Conservation (phyloP, 2,329 filamentous ascomycete genomes). For the Alternaria rosae region DNA sequence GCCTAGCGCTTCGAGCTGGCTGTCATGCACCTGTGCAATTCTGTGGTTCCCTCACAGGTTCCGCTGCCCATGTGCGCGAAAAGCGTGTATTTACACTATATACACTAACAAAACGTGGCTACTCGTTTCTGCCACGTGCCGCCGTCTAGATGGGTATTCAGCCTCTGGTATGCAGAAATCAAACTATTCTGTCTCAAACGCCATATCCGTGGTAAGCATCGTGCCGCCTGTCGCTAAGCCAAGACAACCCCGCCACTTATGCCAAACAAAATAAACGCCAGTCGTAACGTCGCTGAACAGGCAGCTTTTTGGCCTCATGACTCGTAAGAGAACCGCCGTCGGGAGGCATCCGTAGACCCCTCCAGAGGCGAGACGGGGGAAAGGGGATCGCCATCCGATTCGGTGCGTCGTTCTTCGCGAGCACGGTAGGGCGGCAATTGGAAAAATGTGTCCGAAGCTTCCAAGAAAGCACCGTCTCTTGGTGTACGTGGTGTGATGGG, state of each 20-base stretch:
- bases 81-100: constrained; percentile 16
- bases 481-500: constrained; percentile 44
- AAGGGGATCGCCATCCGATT: constrained; percentile 40
- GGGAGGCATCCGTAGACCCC: constrained; percentile 33
- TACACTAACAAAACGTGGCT: constrained; percentile 10
- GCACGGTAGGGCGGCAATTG: constrained; percentile 34
- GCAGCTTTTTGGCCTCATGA: constrained; percentile 37
- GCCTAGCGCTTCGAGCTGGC: background rate
- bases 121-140: constrained; percentile 9
- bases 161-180: constrained; percentile 11
- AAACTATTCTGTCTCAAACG: constrained; percentile 24
- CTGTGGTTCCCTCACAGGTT: background rate
- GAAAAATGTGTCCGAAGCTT: constrained; percentile 42
- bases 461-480: constrained; percentile 41
- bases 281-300: constrained; percentile 14
- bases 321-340: constrained; percentile 51
- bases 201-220: constrained; percentile 9
- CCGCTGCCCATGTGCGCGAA: constrained; percentile 8
- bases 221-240: background rate
- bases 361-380: constrained; percentile 48
- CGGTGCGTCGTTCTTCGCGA: constrained; percentile 30
- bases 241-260: constrained; percentile 3
- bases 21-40: background rate
- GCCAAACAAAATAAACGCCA: constrained; percentile 19
- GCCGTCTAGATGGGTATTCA: constrained; percentile 23